A percentile compares a stretch with the other conserved stretches of the same genome.
Conservation (phyloP, 441 rosid genomes). For the Pelargonium exstipulatum region DNA sequence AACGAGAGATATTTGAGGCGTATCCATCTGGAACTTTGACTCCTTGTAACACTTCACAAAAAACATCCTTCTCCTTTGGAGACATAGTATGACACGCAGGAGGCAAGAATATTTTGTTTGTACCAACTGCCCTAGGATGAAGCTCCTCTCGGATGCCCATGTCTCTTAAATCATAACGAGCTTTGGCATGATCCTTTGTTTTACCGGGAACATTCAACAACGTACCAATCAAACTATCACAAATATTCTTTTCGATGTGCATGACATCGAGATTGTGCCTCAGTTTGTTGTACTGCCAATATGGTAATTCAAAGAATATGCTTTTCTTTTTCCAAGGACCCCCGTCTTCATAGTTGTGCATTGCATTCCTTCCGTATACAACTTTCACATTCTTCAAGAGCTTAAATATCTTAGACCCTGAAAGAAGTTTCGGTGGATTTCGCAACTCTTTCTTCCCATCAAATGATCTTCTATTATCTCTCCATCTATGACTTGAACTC, state of each 20-base stretch:
- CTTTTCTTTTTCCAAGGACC: background rate
- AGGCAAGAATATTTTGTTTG: background rate
- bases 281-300: background rate
- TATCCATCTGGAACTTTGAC: constrained; percentile 14
- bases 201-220: background rate
- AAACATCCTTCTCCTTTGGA: background rate
- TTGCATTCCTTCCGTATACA: too few species aligned
- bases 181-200: constrained; percentile 7
- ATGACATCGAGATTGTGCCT: background rate
- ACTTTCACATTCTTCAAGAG: too few species aligned
- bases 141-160: constrained; percentile 7
- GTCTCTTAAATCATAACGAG: background rate
- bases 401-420: too few species aligned
- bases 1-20: constrained; percentile 10
- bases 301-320: background rate
- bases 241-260: constrained; percentile 20
- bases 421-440: too few species aligned
- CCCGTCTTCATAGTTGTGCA: too few species aligned
- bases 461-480: too few species aligned
- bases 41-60: background rate
- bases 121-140: background rate
- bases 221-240: constrained; percentile 7
- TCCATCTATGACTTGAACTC: too few species aligned
- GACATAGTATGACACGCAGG: background rate
- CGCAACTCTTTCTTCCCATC: too few species aligned